Conservation (phyloP, 768 basidiomycete genomes). For the Amanita phalloides region DNA sequence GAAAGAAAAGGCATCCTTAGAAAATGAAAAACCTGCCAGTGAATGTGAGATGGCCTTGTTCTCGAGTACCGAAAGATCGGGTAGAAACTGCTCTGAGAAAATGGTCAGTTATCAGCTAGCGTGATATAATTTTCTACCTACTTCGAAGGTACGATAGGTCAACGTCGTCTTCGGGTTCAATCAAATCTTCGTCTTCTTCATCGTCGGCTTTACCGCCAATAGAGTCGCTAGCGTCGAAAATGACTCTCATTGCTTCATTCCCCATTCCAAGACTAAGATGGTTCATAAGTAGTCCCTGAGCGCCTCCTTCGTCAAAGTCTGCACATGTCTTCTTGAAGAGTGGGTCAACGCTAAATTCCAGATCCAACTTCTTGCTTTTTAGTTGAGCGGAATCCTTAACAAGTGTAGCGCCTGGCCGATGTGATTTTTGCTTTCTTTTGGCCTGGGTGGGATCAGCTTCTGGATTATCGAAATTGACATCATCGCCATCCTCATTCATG, state of each 20-base stretch:
- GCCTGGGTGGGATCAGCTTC: conserved; percentile 52
- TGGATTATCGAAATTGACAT: conserved; percentile 56
- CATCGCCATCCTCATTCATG: conserved; percentile 45
- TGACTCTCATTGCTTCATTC: conserved; percentile 74
- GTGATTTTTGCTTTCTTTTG: conserved; percentile 48
- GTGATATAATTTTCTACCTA: conserved; percentile 19
- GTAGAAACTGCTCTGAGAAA: conserved; percentile 56
- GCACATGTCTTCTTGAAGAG: conserved; percentile 96
- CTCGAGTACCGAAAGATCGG: conserved; percentile 52
- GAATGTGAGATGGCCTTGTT: conserved; percentile 73
- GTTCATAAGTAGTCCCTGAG: conserved; percentile 93
- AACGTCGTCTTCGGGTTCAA: conserved; percentile 61
- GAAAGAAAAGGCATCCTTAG: conserved; percentile 48
- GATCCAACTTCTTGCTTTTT: conserved; percentile 84
- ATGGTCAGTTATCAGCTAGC: conserved; percentile 1
- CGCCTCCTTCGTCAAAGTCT: conserved; percentile 98
- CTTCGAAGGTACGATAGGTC: conserved; percentile 55
- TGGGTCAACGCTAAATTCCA: conserved; percentile 95
- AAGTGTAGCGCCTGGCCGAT: conserved; percentile 74
- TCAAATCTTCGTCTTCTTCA: conserved; percentile 67
- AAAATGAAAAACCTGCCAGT: conserved; percentile 74
- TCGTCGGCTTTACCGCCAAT: conserved; percentile 42
- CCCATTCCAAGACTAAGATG: conserved; percentile 75
- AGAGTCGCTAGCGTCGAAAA: conserved; percentile 94
- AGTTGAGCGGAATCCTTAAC: conserved; percentile 77